A percentile compares a stretch with the other conserved stretches of the same genome.
Conservation (phyloP, 73 alveolate genomes). For the Paramecium sexaurelia region DNA sequence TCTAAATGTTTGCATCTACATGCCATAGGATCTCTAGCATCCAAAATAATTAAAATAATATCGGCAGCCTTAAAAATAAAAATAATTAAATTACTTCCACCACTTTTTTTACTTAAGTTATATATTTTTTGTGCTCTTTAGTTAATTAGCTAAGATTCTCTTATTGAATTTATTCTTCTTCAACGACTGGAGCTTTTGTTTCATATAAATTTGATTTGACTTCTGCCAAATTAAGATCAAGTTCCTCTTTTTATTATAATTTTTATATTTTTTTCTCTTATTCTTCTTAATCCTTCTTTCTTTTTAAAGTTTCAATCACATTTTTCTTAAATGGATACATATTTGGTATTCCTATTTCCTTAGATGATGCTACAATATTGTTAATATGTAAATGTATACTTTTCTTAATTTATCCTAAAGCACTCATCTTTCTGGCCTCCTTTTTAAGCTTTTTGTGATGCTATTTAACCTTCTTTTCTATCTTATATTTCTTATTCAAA, state of each 20-base stretch:
- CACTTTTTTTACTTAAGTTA: conserved; percentile 89
- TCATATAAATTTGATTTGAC: conserved; percentile 39
- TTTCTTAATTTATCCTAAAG: conserved; percentile 61
- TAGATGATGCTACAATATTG: conserved; percentile 36
- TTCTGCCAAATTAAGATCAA: conserved; percentile 14
- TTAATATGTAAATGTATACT: not conserved
- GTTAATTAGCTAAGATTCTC: conserved; percentile 31
- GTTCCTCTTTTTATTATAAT: conserved; percentile 42
- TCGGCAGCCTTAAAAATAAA: conserved; percentile 87
- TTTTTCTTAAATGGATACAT: conserved; percentile 68
- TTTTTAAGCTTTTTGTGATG: conserved; percentile 68
- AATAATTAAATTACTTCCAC: not conserved
- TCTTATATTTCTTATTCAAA: conserved; percentile 57
- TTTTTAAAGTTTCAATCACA: conserved; percentile 66
- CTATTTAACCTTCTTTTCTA: conserved; percentile 63
- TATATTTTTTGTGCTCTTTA: conserved; percentile 71
- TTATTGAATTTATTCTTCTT: conserved; percentile 11
- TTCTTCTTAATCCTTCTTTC: conserved; percentile 71
- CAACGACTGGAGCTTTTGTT: not conserved
- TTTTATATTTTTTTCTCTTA: conserved; percentile 64
- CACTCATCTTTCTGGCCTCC: conserved; percentile 67
- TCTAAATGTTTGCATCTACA: conserved; percentile 93
- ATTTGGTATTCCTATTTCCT: conserved; percentile 73
- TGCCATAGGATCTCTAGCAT: conserved; percentile 98
- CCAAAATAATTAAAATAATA: conserved; percentile 93